Conservation (phyloP, 768 basidiomycete species). For the Boletellus ananas region DNA sequence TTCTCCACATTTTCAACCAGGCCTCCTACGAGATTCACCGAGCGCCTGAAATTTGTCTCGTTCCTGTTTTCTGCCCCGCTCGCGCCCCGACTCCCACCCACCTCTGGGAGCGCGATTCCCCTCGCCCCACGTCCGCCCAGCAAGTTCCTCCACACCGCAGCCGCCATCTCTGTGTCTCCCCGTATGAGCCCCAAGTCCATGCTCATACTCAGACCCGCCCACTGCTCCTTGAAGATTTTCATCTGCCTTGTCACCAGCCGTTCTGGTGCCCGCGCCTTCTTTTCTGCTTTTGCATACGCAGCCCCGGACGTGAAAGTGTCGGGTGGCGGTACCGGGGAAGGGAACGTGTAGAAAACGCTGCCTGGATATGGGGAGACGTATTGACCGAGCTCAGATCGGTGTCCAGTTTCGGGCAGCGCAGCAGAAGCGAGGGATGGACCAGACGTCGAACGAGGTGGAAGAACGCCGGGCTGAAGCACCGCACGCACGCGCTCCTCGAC, state of each 20-base stretch:
- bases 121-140: slow-evolving; percentile 80
- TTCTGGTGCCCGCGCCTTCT: slow-evolving; percentile 60
- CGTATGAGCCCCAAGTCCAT: slow-evolving; percentile 74
- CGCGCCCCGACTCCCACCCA: slow-evolving; percentile 6
- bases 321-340: slow-evolving; percentile 21
- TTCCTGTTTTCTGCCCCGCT: slow-evolving; percentile 3
- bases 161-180: slow-evolving; percentile 81
- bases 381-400: slow-evolving; percentile 21
- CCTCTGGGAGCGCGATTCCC: slow-evolving; percentile 47
- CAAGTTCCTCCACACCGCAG: slow-evolving; percentile 87
- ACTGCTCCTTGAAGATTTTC: slow-evolving; percentile 90
- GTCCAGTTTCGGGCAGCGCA: slow-evolving; percentile 1
- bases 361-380: slow-evolving; percentile 21
- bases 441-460: slow-evolving; percentile 21
- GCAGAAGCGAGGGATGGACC: slow-evolving; percentile 13
- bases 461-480: slow-evolving; percentile 59
- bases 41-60: slow-evolving; percentile 45
- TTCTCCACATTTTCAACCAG: slow-evolving; percentile 57
- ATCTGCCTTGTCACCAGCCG: slow-evolving; percentile 79
- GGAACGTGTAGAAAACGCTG: slow-evolving; percentile 27
- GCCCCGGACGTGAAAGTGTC: slow-evolving; percentile 26
- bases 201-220: slow-evolving; percentile 75
- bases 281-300: slow-evolving; percentile 28
- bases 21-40: slow-evolving; percentile 70
- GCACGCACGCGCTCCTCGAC: slow-evolving; percentile 85